Conservation (phyloP, 306 rosid species). For the Casuarina glauca region DNA sequence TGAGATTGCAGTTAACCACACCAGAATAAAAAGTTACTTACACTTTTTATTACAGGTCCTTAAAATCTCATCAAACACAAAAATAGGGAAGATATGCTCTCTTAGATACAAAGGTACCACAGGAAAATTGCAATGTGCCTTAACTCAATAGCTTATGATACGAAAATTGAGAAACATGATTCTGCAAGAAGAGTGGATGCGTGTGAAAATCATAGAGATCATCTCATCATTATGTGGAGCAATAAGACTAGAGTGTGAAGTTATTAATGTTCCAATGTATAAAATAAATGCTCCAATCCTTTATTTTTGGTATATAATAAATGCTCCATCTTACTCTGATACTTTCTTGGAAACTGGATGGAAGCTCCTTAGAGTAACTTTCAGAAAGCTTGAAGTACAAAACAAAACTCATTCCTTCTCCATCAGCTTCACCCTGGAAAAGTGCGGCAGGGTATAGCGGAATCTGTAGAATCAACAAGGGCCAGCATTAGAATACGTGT, state of each 20-base stretch:
- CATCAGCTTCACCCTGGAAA: slow-evolving; percentile 93
- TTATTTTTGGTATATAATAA: background rate
- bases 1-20: background rate
- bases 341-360: slow-evolving; percentile 73
- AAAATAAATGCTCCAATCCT: background rate
- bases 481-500: slow-evolving; percentile 19
- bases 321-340: slow-evolving; percentile 67
- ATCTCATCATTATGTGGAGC: background rate
- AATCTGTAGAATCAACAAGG: slow-evolving; percentile 51
- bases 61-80: background rate
- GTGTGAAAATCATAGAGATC: background rate
- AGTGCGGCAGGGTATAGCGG: slow-evolving; percentile 80
- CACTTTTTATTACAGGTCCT: background rate
- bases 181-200: background rate
- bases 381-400: slow-evolving; percentile 93
- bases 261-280: background rate
- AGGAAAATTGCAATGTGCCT: slow-evolving; percentile 4
- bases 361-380: slow-evolving; percentile 75
- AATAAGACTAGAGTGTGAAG: background rate
- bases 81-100: slow-evolving; percentile 11
- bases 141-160: background rate
- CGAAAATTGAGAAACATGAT: background rate
- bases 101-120: background rate
- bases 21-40: background rate
- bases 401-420: slow-evolving; percentile 90